A percentile compares a stretch with the other conserved stretches of the same genome.
These are phyloP conservation scores for Naganishia sp. DNA, from an alignment of 1,284 basidiomycete genomes.

Conservation along the genomic window DNA sequence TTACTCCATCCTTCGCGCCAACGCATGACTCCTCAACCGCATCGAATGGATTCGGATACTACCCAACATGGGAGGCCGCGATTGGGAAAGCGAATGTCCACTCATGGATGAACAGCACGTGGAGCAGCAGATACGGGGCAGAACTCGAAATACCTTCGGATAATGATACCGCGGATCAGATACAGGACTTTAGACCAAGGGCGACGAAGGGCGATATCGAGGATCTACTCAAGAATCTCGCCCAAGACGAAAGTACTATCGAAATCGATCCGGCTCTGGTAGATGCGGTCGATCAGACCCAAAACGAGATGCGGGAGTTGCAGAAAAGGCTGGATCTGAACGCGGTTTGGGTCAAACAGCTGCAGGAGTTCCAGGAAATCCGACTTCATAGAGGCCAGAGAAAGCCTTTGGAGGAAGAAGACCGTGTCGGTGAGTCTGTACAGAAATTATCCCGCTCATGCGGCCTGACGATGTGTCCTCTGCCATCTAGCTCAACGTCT, in stretches of 20 bases:
- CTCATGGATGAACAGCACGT: not conserved
- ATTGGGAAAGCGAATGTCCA: slow-evolving; percentile 1
- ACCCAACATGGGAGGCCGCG: slow-evolving; percentile 26
- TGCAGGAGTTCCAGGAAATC: slow-evolving; percentile 28
- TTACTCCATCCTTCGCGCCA: slow-evolving; percentile 33
- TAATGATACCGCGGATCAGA: not conserved
- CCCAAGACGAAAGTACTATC: not conserved
- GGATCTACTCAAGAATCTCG: slow-evolving; percentile 1
- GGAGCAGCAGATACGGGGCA: slow-evolving; percentile 2
- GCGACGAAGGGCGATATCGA: slow-evolving; percentile 11
- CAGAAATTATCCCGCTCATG: not conserved
- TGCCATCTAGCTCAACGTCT: slow-evolving; percentile 10
- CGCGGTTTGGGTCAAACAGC: slow-evolving; percentile 23
- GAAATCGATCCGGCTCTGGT: slow-evolving; percentile 31
- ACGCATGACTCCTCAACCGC: slow-evolving; percentile 32
- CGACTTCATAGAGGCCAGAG: slow-evolving; percentile 24
- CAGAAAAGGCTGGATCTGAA: slow-evolving; percentile 29
- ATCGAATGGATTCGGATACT: slow-evolving; percentile 28
- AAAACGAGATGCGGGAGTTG: slow-evolving; percentile 17
- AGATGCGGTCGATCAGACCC: slow-evolving; percentile 11
- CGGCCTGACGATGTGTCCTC: not conserved
- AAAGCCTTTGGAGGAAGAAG: slow-evolving; percentile 28
- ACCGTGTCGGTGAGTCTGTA: slow-evolving; percentile 29
- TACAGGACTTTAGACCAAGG: not conserved
- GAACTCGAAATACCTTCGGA: not conserved